Base-by-base conservation (phyloP, 1,284 basidiomycete species). In the Takashimella koratensis region DNA sequence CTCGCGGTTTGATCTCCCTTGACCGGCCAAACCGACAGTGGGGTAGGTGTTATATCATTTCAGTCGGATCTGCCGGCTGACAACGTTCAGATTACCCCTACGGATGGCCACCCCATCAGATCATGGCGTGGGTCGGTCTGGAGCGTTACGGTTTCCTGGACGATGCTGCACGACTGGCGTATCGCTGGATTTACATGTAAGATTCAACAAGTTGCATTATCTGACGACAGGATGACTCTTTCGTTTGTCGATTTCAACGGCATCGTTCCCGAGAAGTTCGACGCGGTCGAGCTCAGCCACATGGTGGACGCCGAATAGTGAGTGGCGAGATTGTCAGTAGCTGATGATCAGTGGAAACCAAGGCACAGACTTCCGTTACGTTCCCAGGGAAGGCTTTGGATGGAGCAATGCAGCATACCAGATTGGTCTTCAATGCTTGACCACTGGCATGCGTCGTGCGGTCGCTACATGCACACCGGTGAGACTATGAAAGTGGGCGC, bases 11-110 rank as follows among this genome's bases (percentile, higher is more conserved):
- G 74, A 93, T 98, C 60, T 93, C 92, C 13, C 80, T 98, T 50
- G 90, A 96, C 69, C 82, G 95, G 45, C 96, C 96, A n/a, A 97
- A 97, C 78, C 89, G 96, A 64, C 96, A 98, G 74, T 98, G 95
- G 95, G 95, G 58, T 53, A 45, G 44, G 51, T 54, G 47, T 54
- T 55, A 22, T 27, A 50, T 54, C 8, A 36, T 36, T 39, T n/a
- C n/a, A n/a, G n/a, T n/a, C n/a, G n/a, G n/a, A n/a, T n/a, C n/a
- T n/a, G n/a, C n/a, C 22, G 30, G 26, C 26, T 48, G 22, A 41
- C 22, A 49, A 23, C 25, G n/a, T 41, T 5, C 44, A 70, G 68
- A 74, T 54, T 73, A 71, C 59, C 76, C 75, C 1, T 78, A 69
- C 59, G 77, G 76, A 51, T 88, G 90, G 96, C 91, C 94, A 22